These are phyloP conservation scores for Globisporangium apiculatum DNA, from an alignment of 352 stramenopile genomes.

Conservation along the genomic window DNA sequence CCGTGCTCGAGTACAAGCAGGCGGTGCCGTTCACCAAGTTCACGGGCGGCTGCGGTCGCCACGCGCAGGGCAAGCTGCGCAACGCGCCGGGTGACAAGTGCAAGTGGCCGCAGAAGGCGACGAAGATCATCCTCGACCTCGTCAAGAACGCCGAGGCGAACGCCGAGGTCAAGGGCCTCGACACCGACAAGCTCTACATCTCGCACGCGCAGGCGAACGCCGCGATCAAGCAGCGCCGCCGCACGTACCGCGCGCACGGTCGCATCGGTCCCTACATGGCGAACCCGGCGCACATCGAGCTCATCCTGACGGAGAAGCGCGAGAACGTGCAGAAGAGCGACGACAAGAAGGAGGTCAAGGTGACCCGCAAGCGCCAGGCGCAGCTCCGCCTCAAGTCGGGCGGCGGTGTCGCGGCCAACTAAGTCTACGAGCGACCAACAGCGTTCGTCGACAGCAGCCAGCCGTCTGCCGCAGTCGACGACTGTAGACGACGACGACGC, in stretches of 20 bases:
- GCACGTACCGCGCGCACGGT: slow-evolving; percentile 98
- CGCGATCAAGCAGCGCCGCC: slow-evolving; percentile 96
- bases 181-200: slow-evolving; percentile 95
- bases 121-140: slow-evolving; percentile 97
- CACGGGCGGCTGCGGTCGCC: slow-evolving; percentile 97
- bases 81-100: slow-evolving; percentile 95
- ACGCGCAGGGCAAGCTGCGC: slow-evolving; percentile 94
- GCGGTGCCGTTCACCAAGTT: slow-evolving; percentile 99
- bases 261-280: slow-evolving; percentile 98
- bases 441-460: slow-evolving; percentile 1
- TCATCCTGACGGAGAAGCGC: slow-evolving; percentile 96
- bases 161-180: slow-evolving; percentile 97
- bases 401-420: slow-evolving; percentile 78
- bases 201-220: slow-evolving; percentile 97
- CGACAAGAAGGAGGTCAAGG: slow-evolving; percentile 77
- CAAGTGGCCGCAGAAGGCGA: slow-evolving; percentile 98
- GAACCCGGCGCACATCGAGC: slow-evolving; percentile 98
- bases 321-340: slow-evolving; percentile 91
- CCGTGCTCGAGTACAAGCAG: slow-evolving; percentile 97
- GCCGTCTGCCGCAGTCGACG: slow-evolving; percentile 17
- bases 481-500: slow-evolving; percentile 31
- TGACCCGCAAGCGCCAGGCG: slow-evolving; percentile 85
- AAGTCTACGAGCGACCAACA: slow-evolving; percentile 26
- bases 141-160: slow-evolving; percentile 99
- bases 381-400: slow-evolving; percentile 87